These are phyloP conservation scores for Leccinum rimulosum DNA, from an alignment of 768 basidiomycete genomes.

Conservation along the genomic window DNA sequence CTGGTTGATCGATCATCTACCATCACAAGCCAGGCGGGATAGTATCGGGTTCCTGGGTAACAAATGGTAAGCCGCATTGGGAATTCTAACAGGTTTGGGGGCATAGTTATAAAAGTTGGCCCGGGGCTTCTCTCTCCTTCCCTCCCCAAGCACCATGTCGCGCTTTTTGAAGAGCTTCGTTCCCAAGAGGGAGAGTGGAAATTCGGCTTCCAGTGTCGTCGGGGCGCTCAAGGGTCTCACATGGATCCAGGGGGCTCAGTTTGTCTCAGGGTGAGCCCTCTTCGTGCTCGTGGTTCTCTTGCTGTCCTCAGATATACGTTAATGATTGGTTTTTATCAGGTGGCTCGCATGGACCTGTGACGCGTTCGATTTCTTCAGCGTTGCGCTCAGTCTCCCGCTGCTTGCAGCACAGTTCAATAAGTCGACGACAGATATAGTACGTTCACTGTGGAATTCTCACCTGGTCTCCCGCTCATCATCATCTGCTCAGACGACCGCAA, in stretches of 20 bases:
- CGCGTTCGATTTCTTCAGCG: conserved; percentile 85
- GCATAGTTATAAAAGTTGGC: conserved; percentile 15
- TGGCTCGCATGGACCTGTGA: conserved; percentile 91
- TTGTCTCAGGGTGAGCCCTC: conserved; percentile 48
- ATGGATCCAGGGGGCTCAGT: conserved; percentile 56
- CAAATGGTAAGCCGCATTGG: background rate
- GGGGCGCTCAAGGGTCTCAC: conserved; percentile 45
- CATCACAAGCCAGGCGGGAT: background rate
- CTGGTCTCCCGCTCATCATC: conserved; percentile 3
- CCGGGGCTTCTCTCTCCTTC: background rate
- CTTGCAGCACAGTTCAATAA: conserved; percentile 51
- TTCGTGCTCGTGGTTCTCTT: background rate
- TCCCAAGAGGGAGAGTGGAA: conserved; percentile 45
- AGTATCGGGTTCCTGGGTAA: background rate
- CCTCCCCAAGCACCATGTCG: conserved; percentile 12
- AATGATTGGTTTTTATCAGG: conserved; percentile 30
- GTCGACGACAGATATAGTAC: conserved; percentile 42
- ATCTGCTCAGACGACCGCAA: conserved; percentile 59
- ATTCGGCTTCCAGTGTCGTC: conserved; percentile 37
- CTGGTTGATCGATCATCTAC: background rate
- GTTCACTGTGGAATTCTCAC: conserved; percentile 13
- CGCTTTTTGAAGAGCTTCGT: conserved; percentile 47
- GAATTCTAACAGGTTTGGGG: conserved; percentile 1
- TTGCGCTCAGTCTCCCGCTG: conserved; percentile 52
- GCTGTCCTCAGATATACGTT: background rate